Percentiles rank a stretch among this genome's conserved stretches.
phyloP scores from a whole-genome alignment of 169 alveolate genomes.

The Pseudocohnilembus persalinus region DNA sequence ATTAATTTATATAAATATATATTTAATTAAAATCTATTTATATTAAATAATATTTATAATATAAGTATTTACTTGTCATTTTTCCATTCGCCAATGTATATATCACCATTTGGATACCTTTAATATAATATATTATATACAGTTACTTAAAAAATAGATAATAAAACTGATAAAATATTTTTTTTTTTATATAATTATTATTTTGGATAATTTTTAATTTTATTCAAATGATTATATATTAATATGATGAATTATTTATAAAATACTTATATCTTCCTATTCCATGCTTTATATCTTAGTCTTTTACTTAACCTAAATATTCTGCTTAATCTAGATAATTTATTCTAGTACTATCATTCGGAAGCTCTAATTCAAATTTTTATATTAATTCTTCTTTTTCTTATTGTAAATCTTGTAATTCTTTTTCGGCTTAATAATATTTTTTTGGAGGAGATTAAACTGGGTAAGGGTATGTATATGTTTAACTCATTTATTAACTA shows the following conservation, averaged over 20 bases:
- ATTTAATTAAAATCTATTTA: background rate
- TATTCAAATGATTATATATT: background rate
- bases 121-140: too few species aligned
- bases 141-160: too few species aligned
- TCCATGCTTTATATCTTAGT: conserved; percentile 7
- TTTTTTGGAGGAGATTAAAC: conserved; percentile 23
- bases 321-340: conserved; percentile 23
- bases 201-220: background rate
- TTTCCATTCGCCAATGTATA: conserved; percentile 50
- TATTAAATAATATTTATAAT: too few species aligned
- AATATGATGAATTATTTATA: background rate
- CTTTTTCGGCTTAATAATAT: conserved; percentile 16
- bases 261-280: conserved; percentile 18
- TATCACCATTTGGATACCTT: conserved; percentile 37
- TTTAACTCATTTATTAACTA: too few species aligned
- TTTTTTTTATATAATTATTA: background rate
- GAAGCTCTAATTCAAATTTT: background rate
- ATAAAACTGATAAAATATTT: background rate
- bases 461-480: conserved; percentile 33
- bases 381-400: conserved; percentile 15
- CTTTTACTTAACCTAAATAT: conserved; percentile 15
- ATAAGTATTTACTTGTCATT: conserved; percentile 26
- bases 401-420: background rate
- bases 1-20: conserved; percentile 26
- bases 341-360: conserved; percentile 1